Evolutionary conservation across 306 rosid genomes (phyloP).

Genomic region (Prunus persica): DNA sequence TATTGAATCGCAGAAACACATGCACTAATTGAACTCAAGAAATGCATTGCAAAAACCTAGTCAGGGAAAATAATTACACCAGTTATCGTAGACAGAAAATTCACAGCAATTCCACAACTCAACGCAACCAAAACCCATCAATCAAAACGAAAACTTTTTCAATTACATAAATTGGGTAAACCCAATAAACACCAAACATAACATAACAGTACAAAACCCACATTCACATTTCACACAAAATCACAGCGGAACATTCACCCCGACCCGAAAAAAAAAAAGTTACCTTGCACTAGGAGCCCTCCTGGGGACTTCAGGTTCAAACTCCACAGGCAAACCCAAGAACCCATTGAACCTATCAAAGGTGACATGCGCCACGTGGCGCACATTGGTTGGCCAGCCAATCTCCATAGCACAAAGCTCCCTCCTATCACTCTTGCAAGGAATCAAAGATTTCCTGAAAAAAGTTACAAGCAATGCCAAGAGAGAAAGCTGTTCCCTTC

Average conservation of each 20-base stretch:
- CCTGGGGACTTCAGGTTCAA: slow-evolving; percentile 78
- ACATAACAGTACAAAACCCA: neutral
- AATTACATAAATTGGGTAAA: neutral
- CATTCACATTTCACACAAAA: neutral
- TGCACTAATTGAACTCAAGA: neutral
- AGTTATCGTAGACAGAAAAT: neutral
- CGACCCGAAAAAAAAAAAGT: neutral
- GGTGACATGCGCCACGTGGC: slow-evolving; percentile 93
- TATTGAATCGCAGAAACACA: neutral
- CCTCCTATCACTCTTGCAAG: slow-evolving; percentile 47
- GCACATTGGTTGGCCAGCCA: slow-evolving; percentile 78
- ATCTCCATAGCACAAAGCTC: slow-evolving; percentile 64
- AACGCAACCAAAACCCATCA: slow-evolving; percentile 6
- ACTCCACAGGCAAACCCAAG: slow-evolving; percentile 92
- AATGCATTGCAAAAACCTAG: neutral
- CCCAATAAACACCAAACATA: neutral
- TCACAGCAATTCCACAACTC: neutral
- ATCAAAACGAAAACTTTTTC: slow-evolving; percentile 8
- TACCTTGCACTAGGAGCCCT: slow-evolving; percentile 99
- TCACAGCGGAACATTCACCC: neutral
- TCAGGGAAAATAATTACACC: neutral
- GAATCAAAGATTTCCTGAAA: slow-evolving; percentile 56
- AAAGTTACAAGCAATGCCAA: slow-evolving; percentile 52
- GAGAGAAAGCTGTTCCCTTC: slow-evolving; percentile 51
- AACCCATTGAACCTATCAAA: slow-evolving; percentile 91